These are phyloP conservation scores for Orbilia oligospora DNA, from an alignment of 2,329 filamentous ascomycete genomes.

Conservation along the genomic window DNA sequence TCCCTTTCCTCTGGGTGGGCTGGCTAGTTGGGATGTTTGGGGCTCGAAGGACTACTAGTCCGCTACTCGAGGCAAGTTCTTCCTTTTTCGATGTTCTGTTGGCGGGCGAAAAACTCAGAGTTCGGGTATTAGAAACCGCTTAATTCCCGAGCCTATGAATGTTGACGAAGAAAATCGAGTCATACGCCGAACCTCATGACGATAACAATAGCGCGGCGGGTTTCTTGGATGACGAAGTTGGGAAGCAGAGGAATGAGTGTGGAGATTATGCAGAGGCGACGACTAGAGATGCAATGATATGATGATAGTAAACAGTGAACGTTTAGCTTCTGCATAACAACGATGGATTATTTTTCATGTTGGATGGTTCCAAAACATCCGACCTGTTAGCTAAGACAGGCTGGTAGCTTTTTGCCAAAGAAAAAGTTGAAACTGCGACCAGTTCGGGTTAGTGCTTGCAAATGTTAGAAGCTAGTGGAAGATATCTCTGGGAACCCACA, in stretches of 20 bases:
- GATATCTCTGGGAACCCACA: conserved; percentile 38
- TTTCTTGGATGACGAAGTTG: conserved; percentile 14
- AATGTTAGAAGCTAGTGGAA: conserved; percentile 50
- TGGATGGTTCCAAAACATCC: conserved; percentile 53
- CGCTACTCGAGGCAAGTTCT: conserved; percentile 48
- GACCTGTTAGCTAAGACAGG: conserved; percentile 54
- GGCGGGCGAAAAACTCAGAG: conserved; percentile 24
- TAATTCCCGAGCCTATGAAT: conserved; percentile 57
- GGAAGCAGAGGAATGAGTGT: conserved; percentile 27
- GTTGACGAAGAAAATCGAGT: conserved; percentile 49
- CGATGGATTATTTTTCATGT: conserved; percentile 29
- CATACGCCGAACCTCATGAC: conserved; percentile 46
- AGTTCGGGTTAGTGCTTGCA: conserved; percentile 46
- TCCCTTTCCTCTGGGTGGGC: conserved; percentile 40
- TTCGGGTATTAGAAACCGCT: conserved; percentile 32
- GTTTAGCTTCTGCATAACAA: conserved; percentile 44
- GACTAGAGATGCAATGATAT: conserved; percentile 27
- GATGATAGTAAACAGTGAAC: conserved; percentile 22
- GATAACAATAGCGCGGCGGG: conserved; percentile 26
- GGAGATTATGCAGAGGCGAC: conserved; percentile 27
- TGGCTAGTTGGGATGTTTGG: conserved; percentile 33
- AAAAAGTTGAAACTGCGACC: conserved; percentile 47
- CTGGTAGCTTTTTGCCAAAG: conserved; percentile 43
- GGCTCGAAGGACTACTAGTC: conserved; percentile 14
- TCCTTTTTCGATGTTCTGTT: conserved; percentile 46